A percentile compares a stretch with the other conserved stretches of the same genome.
These are phyloP conservation scores for Penicillium nordicum DNA, from an alignment of 2,329 filamentous ascomycete species.

Conservation along the genomic window DNA sequence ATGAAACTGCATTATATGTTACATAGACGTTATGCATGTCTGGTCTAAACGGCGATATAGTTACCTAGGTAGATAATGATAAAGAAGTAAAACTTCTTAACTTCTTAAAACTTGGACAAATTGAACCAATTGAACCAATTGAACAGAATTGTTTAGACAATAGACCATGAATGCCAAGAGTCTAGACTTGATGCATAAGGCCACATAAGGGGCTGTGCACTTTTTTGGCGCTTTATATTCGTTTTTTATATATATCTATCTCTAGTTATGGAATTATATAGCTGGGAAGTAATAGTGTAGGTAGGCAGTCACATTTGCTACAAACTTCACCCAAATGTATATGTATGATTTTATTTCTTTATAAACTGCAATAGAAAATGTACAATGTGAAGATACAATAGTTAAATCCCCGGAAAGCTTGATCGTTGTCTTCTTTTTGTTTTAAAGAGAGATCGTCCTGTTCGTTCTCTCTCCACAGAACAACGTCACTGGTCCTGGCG, in stretches of 20 bases:
- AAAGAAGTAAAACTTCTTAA: not conserved
- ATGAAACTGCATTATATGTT: not conserved
- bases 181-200: not conserved
- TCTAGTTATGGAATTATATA: not conserved
- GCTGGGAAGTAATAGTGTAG: not conserved
- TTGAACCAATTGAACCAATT: too few relatives aligned
- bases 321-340: not conserved
- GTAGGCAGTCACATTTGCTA: slow-evolving; percentile 1
- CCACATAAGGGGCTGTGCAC: slow-evolving; percentile 3
- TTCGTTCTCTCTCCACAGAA: slow-evolving; percentile 11
- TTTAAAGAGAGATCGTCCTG: not conserved
- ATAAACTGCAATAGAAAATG: not conserved
- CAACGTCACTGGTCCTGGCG: slow-evolving; percentile 23
- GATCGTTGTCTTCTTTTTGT: not conserved
- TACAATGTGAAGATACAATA: not conserved
- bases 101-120: not conserved
- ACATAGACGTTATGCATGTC: slow-evolving; percentile 12
- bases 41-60: slow-evolving; percentile 7
- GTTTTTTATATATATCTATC: not conserved
- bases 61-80: not conserved
- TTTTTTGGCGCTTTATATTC: not conserved
- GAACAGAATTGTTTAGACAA: too few relatives aligned
- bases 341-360: not conserved
- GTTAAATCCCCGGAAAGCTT: not conserved
- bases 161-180: not conserved